Base-by-base conservation (phyloP, 1,284 basidiomycete species). In the Irpex lacteus region DNA sequence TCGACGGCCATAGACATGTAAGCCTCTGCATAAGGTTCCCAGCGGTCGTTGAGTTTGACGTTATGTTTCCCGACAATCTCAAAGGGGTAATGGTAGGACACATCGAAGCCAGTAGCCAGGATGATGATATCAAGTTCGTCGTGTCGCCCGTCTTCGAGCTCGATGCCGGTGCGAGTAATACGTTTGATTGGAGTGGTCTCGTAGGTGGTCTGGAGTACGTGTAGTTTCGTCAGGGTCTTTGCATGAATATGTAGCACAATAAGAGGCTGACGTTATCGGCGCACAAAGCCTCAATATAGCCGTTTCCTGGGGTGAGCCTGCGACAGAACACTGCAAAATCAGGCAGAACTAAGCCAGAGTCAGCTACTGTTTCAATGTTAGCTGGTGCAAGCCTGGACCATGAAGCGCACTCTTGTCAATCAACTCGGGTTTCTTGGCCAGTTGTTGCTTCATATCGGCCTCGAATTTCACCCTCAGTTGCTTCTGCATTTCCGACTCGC, bases 251-350 rank as follows among this genome's bases (percentile, higher is more conserved):
- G 9, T 8, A 11, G 11, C 44, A 13, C 65, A 15, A 63, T 18
- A 7, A 47, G 18, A 4, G 15, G 68, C 76, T 56, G 62, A 86
- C 86, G 69, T 89, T 88, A 61, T 84, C 82, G 71, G 83, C 78
- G 65, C 82, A 84, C 6, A 89, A 72, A 0, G 87, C 84, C 69
- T 89, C 86, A 21, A 89, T 76, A 70, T 87, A 89, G 2, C 87
- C 85, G 36, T 85, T 85, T 0, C 86, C 88, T 1, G 87, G 86
- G 0, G 87, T 89, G 40, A 87, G 73, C 49, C 87, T 77, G 38
- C 84, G 78, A 71, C 86, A 88, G 7, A 76, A 80, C 8, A 86
- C 82, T 3, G 82, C 75, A 68, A 88, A 88, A 60, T 81, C 78
- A 2, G 87, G 86, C 18, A 88, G 76, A 9, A 87, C 85, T 86